phyloP scores from a whole-genome alignment of 2,329 filamentous ascomycete species.

The Corniculantispora saksenae region DNA sequence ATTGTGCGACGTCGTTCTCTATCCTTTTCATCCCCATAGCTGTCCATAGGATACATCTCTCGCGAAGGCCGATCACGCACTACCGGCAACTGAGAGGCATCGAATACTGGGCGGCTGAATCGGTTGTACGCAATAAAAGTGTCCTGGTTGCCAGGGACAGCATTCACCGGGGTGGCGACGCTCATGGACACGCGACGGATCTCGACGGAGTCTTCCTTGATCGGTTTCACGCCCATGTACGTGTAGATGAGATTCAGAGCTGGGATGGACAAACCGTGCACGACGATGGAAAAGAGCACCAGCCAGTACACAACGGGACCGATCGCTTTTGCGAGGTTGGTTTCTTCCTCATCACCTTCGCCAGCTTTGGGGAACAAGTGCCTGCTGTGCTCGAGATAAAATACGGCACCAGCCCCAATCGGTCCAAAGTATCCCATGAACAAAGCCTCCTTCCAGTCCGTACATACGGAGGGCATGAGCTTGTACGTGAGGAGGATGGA shows the following conservation, averaged over 20 bases:
- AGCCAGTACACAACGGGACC: constrained; percentile 21
- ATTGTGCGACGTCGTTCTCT: constrained; percentile 7
- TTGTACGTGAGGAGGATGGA: constrained; percentile 56
- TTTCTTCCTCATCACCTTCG: constrained; percentile 37
- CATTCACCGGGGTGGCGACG: constrained; percentile 41
- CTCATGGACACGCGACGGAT: constrained; percentile 40
- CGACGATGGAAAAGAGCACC: constrained; percentile 43
- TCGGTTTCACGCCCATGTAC: constrained; percentile 40
- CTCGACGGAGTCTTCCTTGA: constrained; percentile 43
- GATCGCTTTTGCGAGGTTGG: constrained; percentile 38
- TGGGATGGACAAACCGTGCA: constrained; percentile 51
- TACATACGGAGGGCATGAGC: constrained; percentile 53
- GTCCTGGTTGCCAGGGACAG: constrained; percentile 36
- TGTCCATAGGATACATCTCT: neutral
- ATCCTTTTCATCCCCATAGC: neutral
- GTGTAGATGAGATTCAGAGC: constrained; percentile 41
- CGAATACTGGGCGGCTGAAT: constrained; percentile 42
- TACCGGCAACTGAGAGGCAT: constrained; percentile 6
- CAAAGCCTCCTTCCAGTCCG: constrained; percentile 57
- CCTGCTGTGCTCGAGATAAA: constrained; percentile 62
- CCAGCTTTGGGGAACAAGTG: constrained; percentile 41
- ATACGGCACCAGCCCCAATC: constrained; percentile 75
- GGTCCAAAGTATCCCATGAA: constrained; percentile 73
- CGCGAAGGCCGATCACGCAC: neutral
- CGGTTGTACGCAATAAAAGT: constrained; percentile 50